These are phyloP conservation scores for Fusarium torulosum DNA, from an alignment of 2,329 filamentous ascomycete species.

Conservation along the genomic window DNA sequence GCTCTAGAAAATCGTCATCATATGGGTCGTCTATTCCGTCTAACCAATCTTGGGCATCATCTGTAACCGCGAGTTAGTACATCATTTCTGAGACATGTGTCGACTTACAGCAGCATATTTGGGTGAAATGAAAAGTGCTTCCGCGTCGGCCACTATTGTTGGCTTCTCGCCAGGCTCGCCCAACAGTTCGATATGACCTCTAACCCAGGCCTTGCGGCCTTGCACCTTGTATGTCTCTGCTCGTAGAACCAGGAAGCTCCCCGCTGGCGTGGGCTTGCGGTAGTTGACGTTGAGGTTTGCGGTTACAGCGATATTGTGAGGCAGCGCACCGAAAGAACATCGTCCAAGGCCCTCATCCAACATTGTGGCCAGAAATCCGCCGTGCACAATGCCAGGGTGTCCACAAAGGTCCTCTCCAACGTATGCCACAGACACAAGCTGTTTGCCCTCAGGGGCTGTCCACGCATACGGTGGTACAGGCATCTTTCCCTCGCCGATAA, in stretches of 20 bases:
- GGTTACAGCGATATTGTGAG: constrained; percentile 87
- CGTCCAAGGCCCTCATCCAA: constrained; percentile 90
- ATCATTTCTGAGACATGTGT: not conserved
- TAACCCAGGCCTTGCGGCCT: constrained; percentile 94
- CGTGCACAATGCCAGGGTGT: constrained; percentile 91
- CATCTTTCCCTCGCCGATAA: constrained; percentile 80
- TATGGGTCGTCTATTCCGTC: constrained; percentile 17
- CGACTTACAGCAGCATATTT: constrained; percentile 79
- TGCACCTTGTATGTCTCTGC: constrained; percentile 88
- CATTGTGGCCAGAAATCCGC: constrained; percentile 90
- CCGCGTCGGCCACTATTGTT: constrained; percentile 81
- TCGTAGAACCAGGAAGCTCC: constrained; percentile 80
- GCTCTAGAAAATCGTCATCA: constrained; percentile 27
- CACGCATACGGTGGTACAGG: constrained; percentile 86
- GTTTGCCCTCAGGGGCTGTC: constrained; percentile 76
- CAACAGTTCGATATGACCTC: constrained; percentile 86
- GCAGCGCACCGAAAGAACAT: constrained; percentile 89
- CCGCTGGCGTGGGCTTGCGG: constrained; percentile 80
- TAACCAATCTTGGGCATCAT: constrained; percentile 51
- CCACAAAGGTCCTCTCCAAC: constrained; percentile 86
- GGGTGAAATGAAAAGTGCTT: constrained; percentile 89
- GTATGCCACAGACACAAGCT: constrained; percentile 78
- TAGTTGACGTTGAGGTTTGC: constrained; percentile 89
- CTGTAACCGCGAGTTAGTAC: constrained; percentile 37
- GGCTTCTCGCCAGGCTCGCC: constrained; percentile 71